Percentiles rank a stretch among this genome's conserved stretches.
These are phyloP conservation scores for Debaryomyces psychrophilus DNA, from an alignment of 1,139 yeast genomes.

Conservation along the genomic window DNA sequence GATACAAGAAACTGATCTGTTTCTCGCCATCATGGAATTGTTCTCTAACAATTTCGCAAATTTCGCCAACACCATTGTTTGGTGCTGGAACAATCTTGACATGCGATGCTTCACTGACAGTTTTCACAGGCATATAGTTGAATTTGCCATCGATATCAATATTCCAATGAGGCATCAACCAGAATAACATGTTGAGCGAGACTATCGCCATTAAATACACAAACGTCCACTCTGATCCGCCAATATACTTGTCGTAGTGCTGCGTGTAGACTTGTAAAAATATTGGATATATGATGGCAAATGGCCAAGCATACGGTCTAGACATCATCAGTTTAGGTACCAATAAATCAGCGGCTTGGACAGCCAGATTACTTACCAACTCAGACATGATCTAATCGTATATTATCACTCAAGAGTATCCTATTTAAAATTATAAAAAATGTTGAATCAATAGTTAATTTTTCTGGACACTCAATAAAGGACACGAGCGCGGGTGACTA, in stretches of 20 bases:
- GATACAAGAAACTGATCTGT: constrained; percentile 80
- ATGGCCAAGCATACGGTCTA: constrained; percentile 87
- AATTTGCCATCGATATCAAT: constrained; percentile 70
- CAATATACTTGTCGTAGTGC: constrained; percentile 80
- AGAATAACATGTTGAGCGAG: constrained; percentile 71
- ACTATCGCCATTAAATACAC: constrained; percentile 77
- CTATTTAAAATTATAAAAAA: not conserved
- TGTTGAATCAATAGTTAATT: not conserved
- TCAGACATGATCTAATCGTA: constrained; percentile 30
- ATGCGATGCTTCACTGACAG: constrained; percentile 65
- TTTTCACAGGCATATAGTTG: constrained; percentile 59
- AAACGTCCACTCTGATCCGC: constrained; percentile 85
- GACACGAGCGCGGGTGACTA: constrained; percentile 2
- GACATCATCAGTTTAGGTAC: constrained; percentile 61
- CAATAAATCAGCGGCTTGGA: constrained; percentile 69
- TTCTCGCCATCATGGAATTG: constrained; percentile 58
- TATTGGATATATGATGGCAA: constrained; percentile 74
- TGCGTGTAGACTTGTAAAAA: constrained; percentile 66
- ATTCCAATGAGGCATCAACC: constrained; percentile 97
- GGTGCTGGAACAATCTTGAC: constrained; percentile 81
- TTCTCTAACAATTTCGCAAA: constrained; percentile 65
- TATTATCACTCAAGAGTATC: not conserved
- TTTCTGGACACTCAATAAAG: constrained; percentile 2
- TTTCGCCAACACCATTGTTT: constrained; percentile 84
- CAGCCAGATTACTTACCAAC: constrained; percentile 58